Percentiles rank a stretch among this genome's conserved stretches.
Evolutionary conservation across 345 rosid genomes (phyloP).

Genomic region (Excoecaria cochinchinensis): DNA sequence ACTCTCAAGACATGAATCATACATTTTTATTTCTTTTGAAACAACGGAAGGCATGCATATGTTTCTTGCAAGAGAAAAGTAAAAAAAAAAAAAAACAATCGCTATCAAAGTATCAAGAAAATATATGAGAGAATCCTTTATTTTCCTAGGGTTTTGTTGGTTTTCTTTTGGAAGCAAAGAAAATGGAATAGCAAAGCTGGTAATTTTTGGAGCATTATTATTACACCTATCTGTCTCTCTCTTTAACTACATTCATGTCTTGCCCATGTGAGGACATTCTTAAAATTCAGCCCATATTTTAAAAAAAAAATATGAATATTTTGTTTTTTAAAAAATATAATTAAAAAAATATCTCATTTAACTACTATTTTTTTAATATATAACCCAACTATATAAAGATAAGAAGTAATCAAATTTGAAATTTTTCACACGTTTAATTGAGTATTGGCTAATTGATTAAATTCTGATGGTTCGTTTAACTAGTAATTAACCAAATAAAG

Average conservation of each 20-base stretch:
- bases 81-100: not conserved
- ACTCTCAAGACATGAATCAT: conserved; percentile 22
- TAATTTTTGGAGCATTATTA: conserved; percentile 25
- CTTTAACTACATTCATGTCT: conserved; percentile 18
- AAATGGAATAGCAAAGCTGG: conserved; percentile 22
- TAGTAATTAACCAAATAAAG: no score
- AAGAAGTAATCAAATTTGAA: no score
- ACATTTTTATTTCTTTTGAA: not conserved
- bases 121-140: conserved; percentile 26
- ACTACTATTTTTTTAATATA: no score
- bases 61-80: not conserved
- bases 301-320: no score
- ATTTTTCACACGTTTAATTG: no score
- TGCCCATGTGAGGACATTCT: conserved; percentile 6
- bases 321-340: no score
- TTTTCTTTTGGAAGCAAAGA: conserved; percentile 36
- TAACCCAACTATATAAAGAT: no score
- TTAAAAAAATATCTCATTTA: no score
- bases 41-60: not conserved
- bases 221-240: conserved; percentile 16
- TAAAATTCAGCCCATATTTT: conserved; percentile 11
- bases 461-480: no score
- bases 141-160: conserved; percentile 31
- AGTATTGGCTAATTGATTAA: no score
- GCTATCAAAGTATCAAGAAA: conserved; percentile 12